Conservation (phyloP, 306 rosid genomes). For the Senna tora region DNA sequence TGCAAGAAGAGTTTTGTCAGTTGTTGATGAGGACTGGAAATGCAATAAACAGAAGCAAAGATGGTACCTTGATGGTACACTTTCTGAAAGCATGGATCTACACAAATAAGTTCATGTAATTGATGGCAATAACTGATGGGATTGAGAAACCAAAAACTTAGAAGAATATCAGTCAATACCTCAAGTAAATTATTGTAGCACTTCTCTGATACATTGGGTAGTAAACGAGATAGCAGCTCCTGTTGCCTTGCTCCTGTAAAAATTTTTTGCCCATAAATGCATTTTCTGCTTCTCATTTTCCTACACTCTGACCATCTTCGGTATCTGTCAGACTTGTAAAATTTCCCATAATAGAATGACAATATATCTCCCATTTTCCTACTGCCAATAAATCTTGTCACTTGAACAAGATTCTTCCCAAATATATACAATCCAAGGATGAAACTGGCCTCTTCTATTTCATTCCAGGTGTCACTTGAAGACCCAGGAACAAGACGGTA, state of each 20-base stretch:
- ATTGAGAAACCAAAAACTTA: constrained; percentile 23
- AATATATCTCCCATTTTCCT: constrained; percentile 75
- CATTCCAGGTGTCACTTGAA: constrained; percentile 59
- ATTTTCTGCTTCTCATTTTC: constrained; percentile 69
- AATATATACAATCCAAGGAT: constrained; percentile 83
- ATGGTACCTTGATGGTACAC: background rate
- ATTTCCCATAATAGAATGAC: constrained; percentile 85
- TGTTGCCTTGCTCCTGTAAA: constrained; percentile 85
- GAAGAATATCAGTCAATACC: constrained; percentile 53
- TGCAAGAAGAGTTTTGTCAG: background rate
- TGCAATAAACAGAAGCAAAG: background rate
- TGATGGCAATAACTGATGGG: background rate
- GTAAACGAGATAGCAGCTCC: constrained; percentile 78
- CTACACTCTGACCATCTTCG: constrained; percentile 75
- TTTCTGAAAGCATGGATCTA: background rate
- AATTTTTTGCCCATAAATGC: constrained; percentile 67
- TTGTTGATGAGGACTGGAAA: no score
- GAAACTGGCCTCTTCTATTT: constrained; percentile 68
- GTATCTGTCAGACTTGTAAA: constrained; percentile 70
- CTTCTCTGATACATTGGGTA: constrained; percentile 55
- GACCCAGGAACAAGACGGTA: constrained; percentile 65
- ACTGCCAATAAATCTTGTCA: constrained; percentile 64
- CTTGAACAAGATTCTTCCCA: constrained; percentile 80
- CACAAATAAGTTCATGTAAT: background rate
- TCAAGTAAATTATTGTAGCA: constrained; percentile 49